Evolutionary conservation across 305 asterid species (phyloP).

Genomic region (Fraxinus xanthoxyloides): DNA sequence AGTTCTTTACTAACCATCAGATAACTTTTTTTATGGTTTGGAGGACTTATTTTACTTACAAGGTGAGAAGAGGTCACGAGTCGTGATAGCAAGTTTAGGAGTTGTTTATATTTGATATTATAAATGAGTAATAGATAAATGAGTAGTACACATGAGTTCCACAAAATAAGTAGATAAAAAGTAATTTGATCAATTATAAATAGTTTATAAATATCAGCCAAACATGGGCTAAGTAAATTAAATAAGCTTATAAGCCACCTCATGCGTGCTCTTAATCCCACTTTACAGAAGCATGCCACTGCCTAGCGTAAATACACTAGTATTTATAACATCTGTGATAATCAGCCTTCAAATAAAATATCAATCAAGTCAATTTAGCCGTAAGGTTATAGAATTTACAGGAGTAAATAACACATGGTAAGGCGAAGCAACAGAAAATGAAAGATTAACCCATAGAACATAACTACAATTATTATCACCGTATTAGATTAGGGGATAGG

Average conservation of each 20-base stretch:
- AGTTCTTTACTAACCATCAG: neutral
- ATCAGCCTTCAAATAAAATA: too few relatives aligned
- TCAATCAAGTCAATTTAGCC: neutral
- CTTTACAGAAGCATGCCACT: neutral
- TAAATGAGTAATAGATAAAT: too few relatives aligned
- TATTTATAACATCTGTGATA: neutral
- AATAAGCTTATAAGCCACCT: neutral
- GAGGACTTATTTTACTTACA: too few relatives aligned
- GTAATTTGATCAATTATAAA: too few relatives aligned
- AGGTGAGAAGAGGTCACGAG: too few relatives aligned
- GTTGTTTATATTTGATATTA: too few relatives aligned
- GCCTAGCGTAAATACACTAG: neutral
- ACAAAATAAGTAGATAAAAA: too few relatives aligned
- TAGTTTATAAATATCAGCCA: neutral
- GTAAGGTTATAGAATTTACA: neutral
- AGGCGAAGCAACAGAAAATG: neutral
- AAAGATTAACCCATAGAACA: neutral
- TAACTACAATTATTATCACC: neutral
- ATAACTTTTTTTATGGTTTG: neutral
- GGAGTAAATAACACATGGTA: neutral
- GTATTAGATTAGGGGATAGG: too few relatives aligned
- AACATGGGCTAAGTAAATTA: neutral
- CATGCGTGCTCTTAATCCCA: neutral
- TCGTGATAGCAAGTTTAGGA: too few relatives aligned
- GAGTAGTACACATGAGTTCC: too few relatives aligned